phyloP scores from a whole-genome alignment of 805 yeast species.

The Suhomyces xylopsoci region DNA sequence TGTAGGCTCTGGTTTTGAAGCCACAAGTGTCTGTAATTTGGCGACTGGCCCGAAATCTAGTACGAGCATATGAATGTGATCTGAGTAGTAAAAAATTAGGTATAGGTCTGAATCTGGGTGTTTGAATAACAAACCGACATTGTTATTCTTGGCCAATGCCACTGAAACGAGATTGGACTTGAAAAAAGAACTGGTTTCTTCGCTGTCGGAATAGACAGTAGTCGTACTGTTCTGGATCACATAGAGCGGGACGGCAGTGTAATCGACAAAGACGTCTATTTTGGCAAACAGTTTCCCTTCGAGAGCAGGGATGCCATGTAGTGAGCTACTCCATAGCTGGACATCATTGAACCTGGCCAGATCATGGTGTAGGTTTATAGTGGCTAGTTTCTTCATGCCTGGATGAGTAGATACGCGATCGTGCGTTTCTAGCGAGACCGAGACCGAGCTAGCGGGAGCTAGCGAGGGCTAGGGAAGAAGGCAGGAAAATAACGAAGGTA shows the following conservation, averaged over 20 bases:
- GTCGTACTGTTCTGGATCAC: conserved; percentile 18
- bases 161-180: conserved; percentile 12
- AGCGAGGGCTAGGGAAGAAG: background rate
- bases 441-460: background rate
- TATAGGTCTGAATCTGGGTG: conserved; percentile 11
- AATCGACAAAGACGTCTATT: conserved; percentile 14
- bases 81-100: conserved; percentile 23
- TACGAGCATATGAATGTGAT: conserved; percentile 12
- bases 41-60: conserved; percentile 15
- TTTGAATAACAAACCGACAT: conserved; percentile 19
- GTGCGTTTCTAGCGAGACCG: background rate
- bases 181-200: conserved; percentile 19
- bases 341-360: background rate
- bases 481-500: background rate
- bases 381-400: background rate
- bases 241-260: conserved; percentile 22
- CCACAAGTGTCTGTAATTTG: background rate
- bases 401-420: background rate
- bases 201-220: conserved; percentile 19
- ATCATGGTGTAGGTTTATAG: background rate
- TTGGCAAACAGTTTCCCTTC: background rate
- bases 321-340: background rate
- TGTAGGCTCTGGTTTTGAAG: background rate
- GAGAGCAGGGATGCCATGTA: background rate
- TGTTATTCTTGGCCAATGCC: conserved; percentile 3